Evolutionary conservation across 805 yeast species (phyloP).

Genomic region (Ogataea zsoltii): DNA sequence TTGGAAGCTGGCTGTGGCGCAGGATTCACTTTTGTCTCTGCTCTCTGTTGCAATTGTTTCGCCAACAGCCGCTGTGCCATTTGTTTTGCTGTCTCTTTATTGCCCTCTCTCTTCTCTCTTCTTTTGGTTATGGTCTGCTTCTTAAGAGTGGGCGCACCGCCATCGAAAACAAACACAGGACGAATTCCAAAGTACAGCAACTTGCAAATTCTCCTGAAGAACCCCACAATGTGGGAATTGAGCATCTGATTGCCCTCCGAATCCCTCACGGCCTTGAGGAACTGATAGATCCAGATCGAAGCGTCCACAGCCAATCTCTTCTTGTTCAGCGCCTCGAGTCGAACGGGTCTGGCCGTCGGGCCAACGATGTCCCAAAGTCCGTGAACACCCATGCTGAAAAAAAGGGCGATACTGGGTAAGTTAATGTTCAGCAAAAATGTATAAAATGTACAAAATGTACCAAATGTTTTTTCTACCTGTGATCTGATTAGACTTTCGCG

Average conservation of each 20-base stretch:
- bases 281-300: slow-evolving; percentile 97
- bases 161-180: slow-evolving; percentile 94
- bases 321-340: slow-evolving; percentile 79
- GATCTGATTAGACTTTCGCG: too few species aligned
- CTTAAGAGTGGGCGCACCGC: slow-evolving; percentile 88
- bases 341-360: slow-evolving; percentile 87
- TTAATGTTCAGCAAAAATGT: too few species aligned
- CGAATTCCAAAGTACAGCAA: slow-evolving; percentile 79
- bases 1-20: slow-evolving; percentile 4
- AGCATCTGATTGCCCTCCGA: slow-evolving; percentile 73
- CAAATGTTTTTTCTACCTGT: too few species aligned
- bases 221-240: slow-evolving; percentile 92
- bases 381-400: slow-evolving; percentile 81
- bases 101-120: slow-evolving; percentile 70
- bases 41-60: slow-evolving; percentile 66
- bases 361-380: slow-evolving; percentile 91
- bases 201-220: slow-evolving; percentile 90
- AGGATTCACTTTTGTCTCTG: slow-evolving; percentile 31
- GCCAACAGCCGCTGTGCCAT: slow-evolving; percentile 85
- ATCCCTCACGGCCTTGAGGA: slow-evolving; percentile 91
- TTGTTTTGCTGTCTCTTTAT: slow-evolving; percentile 63
- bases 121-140: slow-evolving; percentile 74
- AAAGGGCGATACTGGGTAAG: too few species aligned
- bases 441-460: too few species aligned
- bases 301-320: slow-evolving; percentile 93